Evolutionary conservation across 768 basidiomycete genomes (phyloP).

Genomic region (Hysterangium stoloniferum): DNA sequence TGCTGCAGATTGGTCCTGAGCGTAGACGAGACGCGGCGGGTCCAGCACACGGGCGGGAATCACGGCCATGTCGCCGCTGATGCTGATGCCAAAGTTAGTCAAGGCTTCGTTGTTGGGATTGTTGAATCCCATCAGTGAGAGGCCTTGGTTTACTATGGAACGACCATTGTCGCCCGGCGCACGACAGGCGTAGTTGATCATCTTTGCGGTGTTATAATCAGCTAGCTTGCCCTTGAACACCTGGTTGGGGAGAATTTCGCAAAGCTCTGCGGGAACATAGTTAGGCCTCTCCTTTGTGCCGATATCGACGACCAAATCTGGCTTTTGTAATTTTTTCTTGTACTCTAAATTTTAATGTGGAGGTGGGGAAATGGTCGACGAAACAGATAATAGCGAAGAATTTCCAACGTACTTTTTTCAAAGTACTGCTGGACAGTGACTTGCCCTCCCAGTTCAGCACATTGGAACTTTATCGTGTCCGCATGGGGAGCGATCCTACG

Average conservation of each 20-base stretch:
- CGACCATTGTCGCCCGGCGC: conserved; percentile 52
- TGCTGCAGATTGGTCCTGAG: conserved; percentile 21
- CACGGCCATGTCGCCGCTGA: conserved; percentile 51
- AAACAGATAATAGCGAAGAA: too few species aligned
- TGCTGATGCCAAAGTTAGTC: conserved; percentile 48
- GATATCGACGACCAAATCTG: conserved; percentile 51
- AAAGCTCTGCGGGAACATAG: conserved; percentile 63
- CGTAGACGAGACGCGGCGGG: conserved; percentile 51
- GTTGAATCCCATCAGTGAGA: conserved; percentile 42
- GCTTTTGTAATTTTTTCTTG: conserved; percentile 39
- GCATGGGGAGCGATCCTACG: conserved; percentile 46
- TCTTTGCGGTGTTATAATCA: conserved; percentile 54
- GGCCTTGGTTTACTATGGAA: conserved; percentile 50
- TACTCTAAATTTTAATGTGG: too few species aligned
- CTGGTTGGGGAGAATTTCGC: conserved; percentile 48
- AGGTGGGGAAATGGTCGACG: neutral
- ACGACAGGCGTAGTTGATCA: conserved; percentile 66
- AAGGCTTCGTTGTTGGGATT: conserved; percentile 26
- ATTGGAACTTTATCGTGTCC: conserved; percentile 41
- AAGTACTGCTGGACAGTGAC: conserved; percentile 63
- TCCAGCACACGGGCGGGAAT: conserved; percentile 60
- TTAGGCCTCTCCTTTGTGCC: conserved; percentile 36
- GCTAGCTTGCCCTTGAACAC: conserved; percentile 49
- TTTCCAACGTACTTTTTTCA: conserved; percentile 42
- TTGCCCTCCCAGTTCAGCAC: conserved; percentile 45